Percentiles rank a stretch among this genome's conserved stretches.
phyloP scores from a whole-genome alignment of 2,329 filamentous ascomycete genomes.

The Cladophialophora chaetospira region DNA sequence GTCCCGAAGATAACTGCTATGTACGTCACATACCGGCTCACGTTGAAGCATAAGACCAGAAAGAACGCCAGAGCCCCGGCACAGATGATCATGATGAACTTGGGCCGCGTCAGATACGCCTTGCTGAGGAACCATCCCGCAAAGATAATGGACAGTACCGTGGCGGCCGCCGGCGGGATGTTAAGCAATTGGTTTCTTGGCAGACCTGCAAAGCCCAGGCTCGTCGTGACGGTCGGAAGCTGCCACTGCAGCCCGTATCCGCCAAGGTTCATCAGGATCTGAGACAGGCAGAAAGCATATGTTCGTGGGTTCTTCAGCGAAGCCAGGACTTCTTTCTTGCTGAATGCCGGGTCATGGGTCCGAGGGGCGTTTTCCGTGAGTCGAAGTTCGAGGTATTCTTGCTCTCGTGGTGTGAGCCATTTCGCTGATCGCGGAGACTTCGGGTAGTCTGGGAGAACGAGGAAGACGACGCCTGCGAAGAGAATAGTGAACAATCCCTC shows the following conservation, averaged over 20 bases:
- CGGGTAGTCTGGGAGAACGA: slow-evolving; percentile 49
- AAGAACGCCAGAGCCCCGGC: slow-evolving; percentile 48
- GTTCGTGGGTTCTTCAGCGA: slow-evolving; percentile 46
- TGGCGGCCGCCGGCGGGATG: slow-evolving; percentile 49
- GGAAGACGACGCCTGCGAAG: slow-evolving; percentile 43
- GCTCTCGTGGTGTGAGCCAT: slow-evolving; percentile 51
- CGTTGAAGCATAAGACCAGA: slow-evolving; percentile 46
- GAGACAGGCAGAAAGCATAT: slow-evolving; percentile 51
- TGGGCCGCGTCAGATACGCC: slow-evolving; percentile 45
- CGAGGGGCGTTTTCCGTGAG: slow-evolving; percentile 47
- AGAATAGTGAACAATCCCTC: slow-evolving; percentile 48
- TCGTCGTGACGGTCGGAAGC: slow-evolving; percentile 46
- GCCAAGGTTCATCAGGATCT: slow-evolving; percentile 52
- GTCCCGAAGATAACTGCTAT: slow-evolving; percentile 49
- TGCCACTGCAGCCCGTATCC: slow-evolving; percentile 49
- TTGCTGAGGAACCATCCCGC: slow-evolving; percentile 45
- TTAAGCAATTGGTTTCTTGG: slow-evolving; percentile 50
- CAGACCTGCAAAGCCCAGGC: slow-evolving; percentile 46
- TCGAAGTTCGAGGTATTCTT: slow-evolving; percentile 52
- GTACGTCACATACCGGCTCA: slow-evolving; percentile 46
- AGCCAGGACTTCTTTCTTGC: slow-evolving; percentile 42
- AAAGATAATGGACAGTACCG: slow-evolving; percentile 44
- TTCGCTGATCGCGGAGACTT: slow-evolving; percentile 46
- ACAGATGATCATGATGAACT: slow-evolving; percentile 46
- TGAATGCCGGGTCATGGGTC: slow-evolving; percentile 45